Evolutionary conservation across 352 stramenopile species (phyloP), one percentile per base, ranked within the genome.

Genomic region (Phytophthora podocarpi): DNA sequence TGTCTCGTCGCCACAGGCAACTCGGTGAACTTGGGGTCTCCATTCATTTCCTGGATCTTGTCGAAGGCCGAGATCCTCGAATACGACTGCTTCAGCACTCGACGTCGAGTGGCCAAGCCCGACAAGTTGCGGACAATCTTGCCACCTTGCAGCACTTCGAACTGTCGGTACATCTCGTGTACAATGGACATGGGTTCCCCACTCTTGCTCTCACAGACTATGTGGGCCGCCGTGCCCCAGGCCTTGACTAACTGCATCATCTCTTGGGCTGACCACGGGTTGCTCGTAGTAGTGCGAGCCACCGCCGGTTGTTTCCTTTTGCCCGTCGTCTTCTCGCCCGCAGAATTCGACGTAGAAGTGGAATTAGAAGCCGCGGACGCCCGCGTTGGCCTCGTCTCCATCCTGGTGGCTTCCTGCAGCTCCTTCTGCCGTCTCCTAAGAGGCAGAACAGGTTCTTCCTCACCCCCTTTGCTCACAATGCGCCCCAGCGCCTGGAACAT

Each of bases 11-110:
- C 28, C 11, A 36, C 1, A 0, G 67, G 45, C 12, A 79, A 46
- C 15, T 70, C 55, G 3, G 58, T 47, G 46, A 72, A 79, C 34
- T 45, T 57, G 1, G 36, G 18, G 20, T 69, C 55, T 34, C 67
- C 70, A 34, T 72, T 73, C 50, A 71, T 61, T 37, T 74, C 50
- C 37, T 79, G 70, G 15, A 69, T 67, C 41, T 68, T 59, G 47
- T 79, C 57, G 31, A 74, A 79, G 6, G 59, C 67, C 0, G 50
- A 27, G 21, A 79, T 69, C 43, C 52, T 51, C 2, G 52, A 61
- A 20, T 60, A 74, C 21, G 70, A 76, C 30, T 63, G 64, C 37
- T 66, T 70, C 34, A 79, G 34, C 41, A 70, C 63, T n/a, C 62
- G 57, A 8, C 70, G 70, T 39, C 64, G 50, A 6, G 62, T 74